These are phyloP conservation scores for Rhinocladiella similis DNA, from an alignment of 2,329 filamentous ascomycete genomes.

Conservation along the genomic window DNA sequence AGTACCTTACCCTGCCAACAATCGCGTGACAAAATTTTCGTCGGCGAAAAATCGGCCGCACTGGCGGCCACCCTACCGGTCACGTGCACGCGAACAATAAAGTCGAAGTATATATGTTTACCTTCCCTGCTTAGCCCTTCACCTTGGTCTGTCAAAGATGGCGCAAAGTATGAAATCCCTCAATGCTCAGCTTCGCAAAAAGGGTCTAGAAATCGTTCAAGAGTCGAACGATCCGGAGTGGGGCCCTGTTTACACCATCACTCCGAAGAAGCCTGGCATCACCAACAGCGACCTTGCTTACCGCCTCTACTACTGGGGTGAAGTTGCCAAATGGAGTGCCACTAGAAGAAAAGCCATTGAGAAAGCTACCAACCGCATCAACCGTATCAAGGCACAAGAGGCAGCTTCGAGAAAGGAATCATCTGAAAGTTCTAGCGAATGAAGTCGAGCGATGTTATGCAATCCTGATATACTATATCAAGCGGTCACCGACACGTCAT, in stretches of 20 bases:
- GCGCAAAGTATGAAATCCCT: slow-evolving; percentile 12
- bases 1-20: not conserved
- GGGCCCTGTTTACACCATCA: slow-evolving; percentile 20
- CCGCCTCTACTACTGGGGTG: slow-evolving; percentile 17
- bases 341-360: slow-evolving; percentile 18
- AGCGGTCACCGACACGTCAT: not conserved
- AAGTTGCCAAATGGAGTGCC: slow-evolving; percentile 19
- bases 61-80: slow-evolving; percentile 14
- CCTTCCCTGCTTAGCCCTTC: not conserved
- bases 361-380: slow-evolving; percentile 6
- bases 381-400: slow-evolving; percentile 8
- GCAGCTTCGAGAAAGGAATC: not conserved
- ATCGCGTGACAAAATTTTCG: slow-evolving; percentile 10
- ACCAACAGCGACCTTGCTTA: slow-evolving; percentile 22
- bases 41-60: slow-evolving; percentile 15
- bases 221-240: slow-evolving; percentile 15
- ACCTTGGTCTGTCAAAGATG: not conserved
- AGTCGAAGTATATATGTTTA: slow-evolving; percentile 4
- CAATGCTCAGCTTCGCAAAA: slow-evolving; percentile 17
- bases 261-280: slow-evolving; percentile 11
- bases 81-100: slow-evolving; percentile 13
- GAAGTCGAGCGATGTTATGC: not conserved
- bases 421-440: slow-evolving; percentile 1
- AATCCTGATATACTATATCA: not conserved
- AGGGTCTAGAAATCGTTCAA: slow-evolving; percentile 16